Conservation (phyloP, 148 eudicot genomes). For the Dysphania ambrosioides region DNA sequence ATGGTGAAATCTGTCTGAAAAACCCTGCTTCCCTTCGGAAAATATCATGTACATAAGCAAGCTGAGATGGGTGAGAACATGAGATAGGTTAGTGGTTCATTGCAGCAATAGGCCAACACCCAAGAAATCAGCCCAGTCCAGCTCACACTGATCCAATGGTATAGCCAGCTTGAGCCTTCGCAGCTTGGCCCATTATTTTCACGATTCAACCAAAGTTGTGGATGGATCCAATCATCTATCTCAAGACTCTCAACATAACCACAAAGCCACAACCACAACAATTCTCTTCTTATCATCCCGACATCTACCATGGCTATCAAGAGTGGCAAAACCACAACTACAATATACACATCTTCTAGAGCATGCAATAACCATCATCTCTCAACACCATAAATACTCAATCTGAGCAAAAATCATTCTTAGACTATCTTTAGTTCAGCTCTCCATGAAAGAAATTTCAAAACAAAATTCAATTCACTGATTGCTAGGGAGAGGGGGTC, state of each 20-base stretch:
- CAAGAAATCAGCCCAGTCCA: not conserved
- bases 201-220: not conserved
- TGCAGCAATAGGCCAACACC: not conserved
- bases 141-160: not conserved
- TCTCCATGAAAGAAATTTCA: not conserved
- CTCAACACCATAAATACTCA: not conserved
- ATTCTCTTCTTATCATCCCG: not conserved
- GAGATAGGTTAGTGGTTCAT: not conserved
- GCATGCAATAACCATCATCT: not conserved
- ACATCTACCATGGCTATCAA: not conserved
- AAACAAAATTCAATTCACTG: not conserved
- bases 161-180: not conserved
- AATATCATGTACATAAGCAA: not conserved
- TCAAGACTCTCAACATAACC: not conserved
- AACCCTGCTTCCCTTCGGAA: not conserved
- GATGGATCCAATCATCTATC: not conserved
- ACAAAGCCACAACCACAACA: not conserved
- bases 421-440: not conserved
- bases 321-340: not conserved
- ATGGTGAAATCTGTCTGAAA: not conserved
- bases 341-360: not conserved
- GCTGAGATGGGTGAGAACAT: not conserved
- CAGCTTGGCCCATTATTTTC: not conserved
- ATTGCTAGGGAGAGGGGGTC: too few species aligned
- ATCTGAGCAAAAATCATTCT: not conserved